A percentile compares a stretch with the other conserved stretches of the same genome.
These are phyloP conservation scores for Cerioporus squamosus DNA, from an alignment of 1,284 basidiomycete species.

Conservation along the genomic window DNA sequence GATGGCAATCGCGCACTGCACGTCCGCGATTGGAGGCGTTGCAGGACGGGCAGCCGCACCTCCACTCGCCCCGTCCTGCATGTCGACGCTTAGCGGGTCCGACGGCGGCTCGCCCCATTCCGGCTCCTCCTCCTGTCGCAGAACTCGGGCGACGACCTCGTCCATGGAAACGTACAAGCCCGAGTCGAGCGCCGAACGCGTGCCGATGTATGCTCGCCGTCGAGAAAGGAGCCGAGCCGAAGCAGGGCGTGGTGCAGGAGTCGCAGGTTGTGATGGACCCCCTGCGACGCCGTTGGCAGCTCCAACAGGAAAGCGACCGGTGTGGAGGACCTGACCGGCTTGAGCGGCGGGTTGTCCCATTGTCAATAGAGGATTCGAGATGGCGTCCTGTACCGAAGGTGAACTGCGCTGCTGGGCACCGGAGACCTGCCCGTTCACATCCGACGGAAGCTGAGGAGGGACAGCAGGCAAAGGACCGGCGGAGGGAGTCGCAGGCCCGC, in stretches of 20 bases:
- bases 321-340: too few species aligned
- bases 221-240: background rate
- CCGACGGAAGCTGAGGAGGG: background rate
- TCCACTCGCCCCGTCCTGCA: background rate
- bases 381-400: too few species aligned
- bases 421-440: background rate
- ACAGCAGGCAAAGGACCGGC: background rate
- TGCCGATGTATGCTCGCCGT: constrained; percentile 15
- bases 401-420: too few species aligned
- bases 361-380: too few species aligned
- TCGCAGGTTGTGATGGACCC: too few species aligned
- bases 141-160: constrained; percentile 3
- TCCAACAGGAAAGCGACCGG: too few species aligned
- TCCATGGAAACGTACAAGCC: constrained; percentile 13
- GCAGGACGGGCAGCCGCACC: background rate
- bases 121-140: background rate
- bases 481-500: background rate
- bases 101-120: background rate
- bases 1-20: constrained; percentile 22
- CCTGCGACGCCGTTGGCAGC: too few species aligned
- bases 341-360: too few species aligned
- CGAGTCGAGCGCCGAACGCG: constrained; percentile 10
- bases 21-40: constrained; percentile 6
- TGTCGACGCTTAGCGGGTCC: background rate
- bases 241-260: background rate